Evolutionary conservation across 495 filamentous ascomycete species (phyloP).

Genomic region (Geoglossum glabrum): DNA sequence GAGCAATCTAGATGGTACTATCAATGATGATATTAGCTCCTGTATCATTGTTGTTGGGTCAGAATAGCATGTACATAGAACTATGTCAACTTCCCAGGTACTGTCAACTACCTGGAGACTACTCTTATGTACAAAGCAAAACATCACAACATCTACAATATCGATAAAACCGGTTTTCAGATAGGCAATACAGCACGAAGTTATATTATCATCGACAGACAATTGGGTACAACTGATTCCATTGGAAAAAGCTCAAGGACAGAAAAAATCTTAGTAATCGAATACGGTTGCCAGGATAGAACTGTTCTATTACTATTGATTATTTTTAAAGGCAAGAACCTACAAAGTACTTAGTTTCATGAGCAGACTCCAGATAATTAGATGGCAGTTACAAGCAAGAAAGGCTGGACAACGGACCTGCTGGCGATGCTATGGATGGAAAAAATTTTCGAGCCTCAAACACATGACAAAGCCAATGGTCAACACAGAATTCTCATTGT

Average conservation of each 20-base stretch:
- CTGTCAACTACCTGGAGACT: too few species aligned
- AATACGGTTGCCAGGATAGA: background rate
- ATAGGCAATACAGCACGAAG: background rate
- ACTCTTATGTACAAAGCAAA: too few species aligned
- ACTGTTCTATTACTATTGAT: background rate
- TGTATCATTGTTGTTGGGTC: too few species aligned
- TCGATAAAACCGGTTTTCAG: background rate
- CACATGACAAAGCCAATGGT: background rate
- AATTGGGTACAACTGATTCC: background rate
- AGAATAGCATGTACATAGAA: too few species aligned
- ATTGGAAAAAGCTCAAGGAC: background rate
- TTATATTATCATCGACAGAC: background rate
- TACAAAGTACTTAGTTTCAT: background rate
- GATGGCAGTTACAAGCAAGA: background rate
- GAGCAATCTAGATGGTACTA: too few species aligned
- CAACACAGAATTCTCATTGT: background rate
- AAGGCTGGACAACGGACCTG: background rate
- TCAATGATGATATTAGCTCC: too few species aligned
- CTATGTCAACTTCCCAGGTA: too few species aligned
- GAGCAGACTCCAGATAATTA: background rate
- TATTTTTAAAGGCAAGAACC: background rate
- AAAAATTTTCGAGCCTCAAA: background rate
- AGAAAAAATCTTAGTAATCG: background rate
- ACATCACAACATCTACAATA: conserved; percentile 2
- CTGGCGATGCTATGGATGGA: background rate